Base-by-base conservation (phyloP, 176 grass and related monocot species). In the Phragmites australis region DNA sequence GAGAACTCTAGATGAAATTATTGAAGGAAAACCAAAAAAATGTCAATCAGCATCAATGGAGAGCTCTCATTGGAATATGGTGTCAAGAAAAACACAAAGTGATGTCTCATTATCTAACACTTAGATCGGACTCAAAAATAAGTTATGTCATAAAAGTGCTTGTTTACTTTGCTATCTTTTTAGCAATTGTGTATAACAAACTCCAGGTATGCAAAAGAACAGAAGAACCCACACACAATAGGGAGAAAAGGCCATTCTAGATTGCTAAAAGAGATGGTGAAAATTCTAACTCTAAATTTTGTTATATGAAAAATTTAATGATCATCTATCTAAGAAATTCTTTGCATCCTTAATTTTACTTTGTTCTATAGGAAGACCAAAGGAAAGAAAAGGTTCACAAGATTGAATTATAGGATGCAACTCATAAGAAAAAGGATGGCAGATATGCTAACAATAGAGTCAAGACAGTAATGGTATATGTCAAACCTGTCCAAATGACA, bases 341-440 rank as follows among this genome's bases (percentile, higher is more conserved):
- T 6, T 14, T 37, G 10, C 6, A 42, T 41, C 39, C 22, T 22
- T 10, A 3, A n/a, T 22, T 42, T 12, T 13, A 19, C 18, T n/a
- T 23, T 67, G 39, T 67, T 43, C 10, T 41, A 19, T 8, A 65
- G 63, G 63, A 65, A 65, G 34, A 41, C 9, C 1, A 41, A 41
- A 65, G 21, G 19, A 40, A 65, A 21, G 18, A 32, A n/a, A 21
- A 1, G 9, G 34, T n/a, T 3, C 34, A 65, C 32, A 65, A 19
- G 34, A 65, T 65, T 40, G 62, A 65, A n/a, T n/a, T 65, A 39
- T 65, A 18, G 63, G 63, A 65, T 34, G 11, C 14, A 46, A 41
- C 66, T 69, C 66, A 69, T 69, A 46, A 47, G 23, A 46, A 69
- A 69, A 69, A 69, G 66, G 22, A 70, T 48, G 67, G 67, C 43